Conservation (phyloP, 208 protist species). For the Leishmania guyanensis region DNA sequence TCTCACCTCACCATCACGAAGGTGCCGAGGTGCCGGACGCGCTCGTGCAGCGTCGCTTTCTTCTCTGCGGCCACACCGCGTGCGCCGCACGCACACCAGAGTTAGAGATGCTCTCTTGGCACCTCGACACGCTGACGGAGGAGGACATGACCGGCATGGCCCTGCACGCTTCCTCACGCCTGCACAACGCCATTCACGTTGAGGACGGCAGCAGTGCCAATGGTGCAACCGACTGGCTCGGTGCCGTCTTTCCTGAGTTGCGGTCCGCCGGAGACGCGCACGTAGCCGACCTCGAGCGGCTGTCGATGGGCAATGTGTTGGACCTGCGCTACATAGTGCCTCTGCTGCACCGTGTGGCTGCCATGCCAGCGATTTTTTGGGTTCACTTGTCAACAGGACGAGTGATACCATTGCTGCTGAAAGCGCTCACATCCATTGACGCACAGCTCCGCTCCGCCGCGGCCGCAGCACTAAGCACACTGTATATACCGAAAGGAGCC, state of each 20-base stretch:
- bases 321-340: slow-evolving; percentile 87
- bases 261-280: slow-evolving; percentile 39
- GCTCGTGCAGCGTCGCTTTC: slow-evolving; percentile 60
- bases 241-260: slow-evolving; percentile 78
- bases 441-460: slow-evolving; percentile 51
- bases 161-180: slow-evolving; percentile 63
- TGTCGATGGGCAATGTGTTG: slow-evolving; percentile 32
- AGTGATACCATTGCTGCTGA: slow-evolving; percentile 66
- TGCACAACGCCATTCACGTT: slow-evolving; percentile 73
- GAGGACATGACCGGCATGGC: slow-evolving; percentile 59
- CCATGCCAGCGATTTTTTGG: slow-evolving; percentile 44
- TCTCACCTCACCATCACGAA: background rate
- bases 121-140: slow-evolving; percentile 78
- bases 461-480: slow-evolving; percentile 39
- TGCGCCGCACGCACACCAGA: slow-evolving; percentile 60
- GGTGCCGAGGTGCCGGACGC: slow-evolving; percentile 51
- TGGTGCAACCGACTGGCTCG: slow-evolving; percentile 46
- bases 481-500: slow-evolving; percentile 60
- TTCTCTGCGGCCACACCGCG: slow-evolving; percentile 59
- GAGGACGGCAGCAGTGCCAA: slow-evolving; percentile 6
- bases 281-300: slow-evolving; percentile 50
- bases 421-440: slow-evolving; percentile 74
- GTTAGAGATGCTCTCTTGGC: slow-evolving; percentile 78
- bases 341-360: slow-evolving; percentile 73
- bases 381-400: slow-evolving; percentile 49